These are phyloP conservation scores for Terana coerulea DNA, from an alignment of 768 basidiomycete species.

Conservation along the genomic window DNA sequence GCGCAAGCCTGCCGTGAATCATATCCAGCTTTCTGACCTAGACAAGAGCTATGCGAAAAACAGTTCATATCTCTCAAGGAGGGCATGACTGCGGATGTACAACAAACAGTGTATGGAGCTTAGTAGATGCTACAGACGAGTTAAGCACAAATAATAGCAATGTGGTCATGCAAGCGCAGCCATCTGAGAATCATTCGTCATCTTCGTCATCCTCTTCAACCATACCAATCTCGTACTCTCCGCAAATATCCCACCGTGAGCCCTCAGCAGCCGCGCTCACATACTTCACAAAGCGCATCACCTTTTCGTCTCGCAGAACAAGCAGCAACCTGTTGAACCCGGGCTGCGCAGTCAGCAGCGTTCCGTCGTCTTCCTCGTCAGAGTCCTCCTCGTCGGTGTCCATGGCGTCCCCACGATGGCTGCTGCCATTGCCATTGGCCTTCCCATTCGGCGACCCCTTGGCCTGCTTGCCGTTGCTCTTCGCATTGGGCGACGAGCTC, in stretches of 20 bases:
- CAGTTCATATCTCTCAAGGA: too few relatives aligned
- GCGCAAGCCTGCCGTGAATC: too few relatives aligned
- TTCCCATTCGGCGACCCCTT: slow-evolving; percentile 15
- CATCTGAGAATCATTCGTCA: too few relatives aligned
- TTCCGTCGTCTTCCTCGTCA: slow-evolving; percentile 67
- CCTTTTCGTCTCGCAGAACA: slow-evolving; percentile 87
- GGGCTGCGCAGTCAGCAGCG: slow-evolving; percentile 82
- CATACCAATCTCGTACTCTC: slow-evolving; percentile 89
- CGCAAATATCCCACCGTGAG: slow-evolving; percentile 90
- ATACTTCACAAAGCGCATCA: slow-evolving; percentile 96
- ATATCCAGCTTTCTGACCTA: too few relatives aligned
- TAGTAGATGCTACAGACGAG: too few relatives aligned
- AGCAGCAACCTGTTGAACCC: slow-evolving; percentile 87
- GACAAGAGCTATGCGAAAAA: too few relatives aligned
- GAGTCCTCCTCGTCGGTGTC: slow-evolving; percentile 31
- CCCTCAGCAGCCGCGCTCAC: slow-evolving; percentile 85
- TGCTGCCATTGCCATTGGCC: slow-evolving; percentile 18
- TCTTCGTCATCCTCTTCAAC: slow-evolving; percentile 51
- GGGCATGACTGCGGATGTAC: too few relatives aligned
- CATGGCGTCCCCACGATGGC: slow-evolving; percentile 9
- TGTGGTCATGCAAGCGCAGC: not conserved
- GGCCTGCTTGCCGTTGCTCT: slow-evolving; percentile 16
- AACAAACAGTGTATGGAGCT: too few relatives aligned
- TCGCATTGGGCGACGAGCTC: not conserved
- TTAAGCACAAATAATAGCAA: not conserved